phyloP scores from a whole-genome alignment of 108 stramenopile genomes.

The Craspedostauros australis region DNA sequence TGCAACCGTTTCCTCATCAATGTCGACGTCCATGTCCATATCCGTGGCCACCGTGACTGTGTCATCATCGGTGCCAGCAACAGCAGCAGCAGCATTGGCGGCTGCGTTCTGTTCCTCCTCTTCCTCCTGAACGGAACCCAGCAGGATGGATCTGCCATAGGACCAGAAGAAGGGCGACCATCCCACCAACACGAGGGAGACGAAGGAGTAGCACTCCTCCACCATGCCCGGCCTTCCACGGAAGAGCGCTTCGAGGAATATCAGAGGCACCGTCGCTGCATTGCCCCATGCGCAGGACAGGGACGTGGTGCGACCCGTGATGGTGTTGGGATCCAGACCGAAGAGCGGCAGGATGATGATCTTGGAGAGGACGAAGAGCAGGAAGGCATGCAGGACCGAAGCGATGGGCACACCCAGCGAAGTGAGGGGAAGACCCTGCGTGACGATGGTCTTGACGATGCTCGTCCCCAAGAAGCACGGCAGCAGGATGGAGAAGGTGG shows the following conservation, averaged over 20 bases:
- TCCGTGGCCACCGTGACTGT: conserved; percentile 9
- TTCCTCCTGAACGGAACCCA: not conserved
- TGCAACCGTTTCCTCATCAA: conserved; percentile 4
- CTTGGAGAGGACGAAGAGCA: conserved; percentile 9
- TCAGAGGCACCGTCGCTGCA: conserved; percentile 19
- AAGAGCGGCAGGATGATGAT: conserved; percentile 10
- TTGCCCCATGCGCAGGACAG: conserved; percentile 15
- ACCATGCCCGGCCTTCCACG: conserved; percentile 2
- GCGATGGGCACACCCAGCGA: conserved; percentile 15
- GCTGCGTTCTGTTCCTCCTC: not conserved
- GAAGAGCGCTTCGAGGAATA: conserved; percentile 14
- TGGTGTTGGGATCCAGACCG: conserved; percentile 9
- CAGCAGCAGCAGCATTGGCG: not conserved
- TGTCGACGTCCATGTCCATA: conserved; percentile 5
- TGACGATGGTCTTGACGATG: conserved; percentile 21
- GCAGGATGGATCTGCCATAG: conserved; percentile 18
- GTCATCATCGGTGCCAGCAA: not conserved
- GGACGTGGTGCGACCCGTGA: conserved; percentile 4
- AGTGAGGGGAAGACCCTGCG: conserved; percentile 2
- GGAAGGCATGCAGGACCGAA: conserved; percentile 12
- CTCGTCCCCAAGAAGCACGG: conserved; percentile 26
- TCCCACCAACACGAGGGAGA: conserved; percentile 26
- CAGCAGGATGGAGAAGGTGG: conserved; percentile 20
- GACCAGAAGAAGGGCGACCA: conserved; percentile 46
- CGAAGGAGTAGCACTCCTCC: conserved; percentile 8